phyloP scores from a whole-genome alignment of 306 rosid genomes.

The Mimosa pudica region DNA sequence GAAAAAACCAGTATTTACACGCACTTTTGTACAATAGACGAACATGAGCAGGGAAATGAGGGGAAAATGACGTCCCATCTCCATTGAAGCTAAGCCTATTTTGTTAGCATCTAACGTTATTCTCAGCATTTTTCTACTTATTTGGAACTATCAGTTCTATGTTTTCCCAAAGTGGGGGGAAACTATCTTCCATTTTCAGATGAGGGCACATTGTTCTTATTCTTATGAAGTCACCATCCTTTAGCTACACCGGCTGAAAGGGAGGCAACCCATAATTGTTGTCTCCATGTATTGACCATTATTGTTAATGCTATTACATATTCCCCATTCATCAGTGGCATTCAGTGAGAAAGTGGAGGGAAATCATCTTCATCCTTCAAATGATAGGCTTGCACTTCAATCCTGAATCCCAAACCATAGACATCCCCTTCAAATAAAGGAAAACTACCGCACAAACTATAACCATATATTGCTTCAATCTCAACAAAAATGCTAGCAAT shows the following conservation, averaged over 20 bases:
- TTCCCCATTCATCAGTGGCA: constrained; percentile 49
- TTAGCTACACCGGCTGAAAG: constrained; percentile 47
- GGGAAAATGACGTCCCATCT: constrained; percentile 33
- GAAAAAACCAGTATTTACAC: constrained; percentile 42
- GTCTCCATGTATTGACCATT: constrained; percentile 52
- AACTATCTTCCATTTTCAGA: constrained; percentile 44
- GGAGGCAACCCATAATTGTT: constrained; percentile 43
- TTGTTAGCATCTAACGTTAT: constrained; percentile 50
- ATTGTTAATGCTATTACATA: constrained; percentile 46
- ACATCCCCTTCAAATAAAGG: constrained; percentile 47
- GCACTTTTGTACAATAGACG: constrained; percentile 48
- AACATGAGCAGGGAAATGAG: constrained; percentile 36
- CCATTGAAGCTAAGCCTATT: constrained; percentile 43
- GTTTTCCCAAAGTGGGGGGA: constrained; percentile 44
- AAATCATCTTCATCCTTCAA: constrained; percentile 63
- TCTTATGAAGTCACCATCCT: constrained; percentile 52
- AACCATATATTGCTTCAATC: constrained; percentile 43
- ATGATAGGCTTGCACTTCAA: constrained; percentile 48
- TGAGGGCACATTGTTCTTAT: constrained; percentile 47
- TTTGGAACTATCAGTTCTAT: constrained; percentile 42
- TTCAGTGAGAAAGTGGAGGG: constrained; percentile 58
- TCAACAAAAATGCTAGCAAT: constrained; percentile 31
- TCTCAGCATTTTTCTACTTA: constrained; percentile 44
- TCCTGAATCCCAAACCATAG: constrained; percentile 63
- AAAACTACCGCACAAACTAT: constrained; percentile 41